These are phyloP conservation scores for Sicyos edulis DNA, from an alignment of 306 rosid genomes.

Conservation along the genomic window DNA sequence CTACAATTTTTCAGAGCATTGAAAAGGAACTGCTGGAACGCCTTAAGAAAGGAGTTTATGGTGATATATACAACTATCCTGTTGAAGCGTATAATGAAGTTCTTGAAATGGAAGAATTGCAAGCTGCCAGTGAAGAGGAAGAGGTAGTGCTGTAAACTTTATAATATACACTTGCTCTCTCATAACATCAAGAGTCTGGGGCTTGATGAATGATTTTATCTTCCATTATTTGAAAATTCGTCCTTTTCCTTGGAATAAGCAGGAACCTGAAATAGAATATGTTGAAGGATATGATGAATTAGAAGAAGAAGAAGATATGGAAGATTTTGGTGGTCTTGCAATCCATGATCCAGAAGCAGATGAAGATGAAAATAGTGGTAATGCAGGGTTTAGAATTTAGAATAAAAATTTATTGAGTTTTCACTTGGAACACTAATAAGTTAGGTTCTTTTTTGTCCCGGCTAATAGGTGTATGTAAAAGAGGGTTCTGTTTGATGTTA, in stretches of 20 bases:
- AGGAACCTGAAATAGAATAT: slow-evolving; percentile 65
- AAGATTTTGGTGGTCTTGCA: slow-evolving; percentile 57
- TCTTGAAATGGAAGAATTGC: slow-evolving; percentile 40
- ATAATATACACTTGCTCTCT: neutral
- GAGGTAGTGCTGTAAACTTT: slow-evolving; percentile 34
- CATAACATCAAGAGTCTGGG: neutral
- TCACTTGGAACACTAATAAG: neutral
- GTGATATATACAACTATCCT: slow-evolving; percentile 60
- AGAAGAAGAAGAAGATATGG: slow-evolving; percentile 82
- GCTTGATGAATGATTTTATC: neutral
- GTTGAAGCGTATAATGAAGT: slow-evolving; percentile 40
- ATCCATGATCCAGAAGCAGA: slow-evolving; percentile 27
- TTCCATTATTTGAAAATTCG: neutral
- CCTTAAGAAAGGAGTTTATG: slow-evolving; percentile 51
- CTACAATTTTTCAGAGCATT: slow-evolving; percentile 41
- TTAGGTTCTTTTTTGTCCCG: neutral
- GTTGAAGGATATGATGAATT: slow-evolving; percentile 69
- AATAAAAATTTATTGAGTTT: neutral
- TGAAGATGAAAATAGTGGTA: slow-evolving; percentile 24
- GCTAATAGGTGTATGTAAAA: neutral
- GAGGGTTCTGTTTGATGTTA: slow-evolving; percentile 5
- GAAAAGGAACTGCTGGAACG: slow-evolving; percentile 74
- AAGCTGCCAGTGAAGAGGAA: slow-evolving; percentile 40
- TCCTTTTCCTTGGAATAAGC: slow-evolving; percentile 17
- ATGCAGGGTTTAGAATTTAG: neutral